Evolutionary conservation across 1,284 basidiomycete genomes (phyloP).

Genomic region (Filobasidium uniguttulatum): DNA sequence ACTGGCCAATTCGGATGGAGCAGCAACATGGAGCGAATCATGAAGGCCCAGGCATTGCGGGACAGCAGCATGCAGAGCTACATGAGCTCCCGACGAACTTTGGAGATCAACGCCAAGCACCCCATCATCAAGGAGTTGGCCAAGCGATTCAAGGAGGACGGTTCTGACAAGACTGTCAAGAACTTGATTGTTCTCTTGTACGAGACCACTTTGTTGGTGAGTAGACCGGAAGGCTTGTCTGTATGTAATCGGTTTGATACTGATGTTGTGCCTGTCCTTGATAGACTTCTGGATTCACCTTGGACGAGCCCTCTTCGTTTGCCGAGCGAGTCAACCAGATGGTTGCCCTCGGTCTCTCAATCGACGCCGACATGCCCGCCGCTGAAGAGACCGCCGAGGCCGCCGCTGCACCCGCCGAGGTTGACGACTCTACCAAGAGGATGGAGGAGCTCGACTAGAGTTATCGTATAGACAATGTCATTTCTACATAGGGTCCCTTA

Average conservation of each 20-base stretch:
- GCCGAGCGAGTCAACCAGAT: constrained; percentile 94
- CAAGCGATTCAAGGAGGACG: constrained; percentile 88
- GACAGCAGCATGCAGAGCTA: constrained; percentile 97
- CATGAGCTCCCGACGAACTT: constrained; percentile 98
- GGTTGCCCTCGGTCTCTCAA: constrained; percentile 57
- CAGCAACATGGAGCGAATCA: constrained; percentile 99
- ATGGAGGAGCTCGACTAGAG: constrained; percentile 42
- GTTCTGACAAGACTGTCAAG: constrained; percentile 95
- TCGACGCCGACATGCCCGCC: constrained; percentile 34
- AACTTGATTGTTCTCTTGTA: constrained; percentile 91
- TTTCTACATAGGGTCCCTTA: no score
- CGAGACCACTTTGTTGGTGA: constrained; percentile 90
- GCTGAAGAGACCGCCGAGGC: constrained; percentile 22
- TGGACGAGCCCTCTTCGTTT: constrained; percentile 90
- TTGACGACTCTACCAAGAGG: constrained; percentile 33
- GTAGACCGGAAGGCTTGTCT: no score
- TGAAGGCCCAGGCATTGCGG: constrained; percentile 95
- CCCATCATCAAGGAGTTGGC: constrained; percentile 93
- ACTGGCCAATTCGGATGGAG: constrained; percentile 99
- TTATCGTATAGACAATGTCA: no score
- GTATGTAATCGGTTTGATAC: constrained; percentile 25
- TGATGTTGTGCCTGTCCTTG: neutral
- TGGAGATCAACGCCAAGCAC: constrained; percentile 92
- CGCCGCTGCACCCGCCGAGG: constrained; percentile 23
- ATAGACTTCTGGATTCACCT: constrained; percentile 85